Conservation (phyloP, 345 rosid species). For the Kernera saxatilis region DNA sequence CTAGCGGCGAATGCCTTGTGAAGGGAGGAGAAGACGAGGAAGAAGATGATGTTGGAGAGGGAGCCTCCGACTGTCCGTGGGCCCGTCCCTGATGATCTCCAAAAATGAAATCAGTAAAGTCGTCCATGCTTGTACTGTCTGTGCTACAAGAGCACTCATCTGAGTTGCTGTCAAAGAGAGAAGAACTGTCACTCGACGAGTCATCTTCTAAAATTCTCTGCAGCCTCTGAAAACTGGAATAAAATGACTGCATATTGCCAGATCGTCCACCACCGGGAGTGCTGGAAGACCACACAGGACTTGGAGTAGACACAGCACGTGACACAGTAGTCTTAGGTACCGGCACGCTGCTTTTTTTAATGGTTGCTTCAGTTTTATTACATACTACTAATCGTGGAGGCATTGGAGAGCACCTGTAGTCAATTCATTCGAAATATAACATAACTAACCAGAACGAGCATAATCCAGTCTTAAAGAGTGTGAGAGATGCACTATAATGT, state of each 20-base stretch:
- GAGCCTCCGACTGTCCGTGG: conserved; percentile 46
- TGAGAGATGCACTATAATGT: not conserved
- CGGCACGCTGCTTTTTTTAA: conserved; percentile 33
- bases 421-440: not conserved
- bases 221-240: conserved; percentile 52
- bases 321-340: conserved; percentile 30
- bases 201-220: conserved; percentile 70
- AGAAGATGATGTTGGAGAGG: conserved; percentile 56
- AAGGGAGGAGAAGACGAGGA: conserved; percentile 50
- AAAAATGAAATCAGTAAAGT: conserved; percentile 60
- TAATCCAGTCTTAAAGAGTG: not conserved
- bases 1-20: conserved; percentile 37
- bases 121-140: conserved; percentile 72
- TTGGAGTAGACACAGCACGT: conserved; percentile 27
- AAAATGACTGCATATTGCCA: conserved; percentile 54
- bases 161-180: conserved; percentile 75
- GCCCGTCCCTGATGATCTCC: conserved; percentile 49
- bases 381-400: conserved; percentile 52
- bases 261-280: conserved; percentile 29
- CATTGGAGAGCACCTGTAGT: conserved; percentile 63
- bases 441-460: conserved; percentile 5
- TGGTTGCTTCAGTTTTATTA: conserved; percentile 19
- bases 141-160: conserved; percentile 91
- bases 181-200: conserved; percentile 79
- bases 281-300: conserved; percentile 32